Percentiles rank a stretch among this genome's conserved stretches.
Evolutionary conservation across 2,329 filamentous ascomycete genomes (phyloP).

Genomic region (Fusarium verticillioides): DNA sequence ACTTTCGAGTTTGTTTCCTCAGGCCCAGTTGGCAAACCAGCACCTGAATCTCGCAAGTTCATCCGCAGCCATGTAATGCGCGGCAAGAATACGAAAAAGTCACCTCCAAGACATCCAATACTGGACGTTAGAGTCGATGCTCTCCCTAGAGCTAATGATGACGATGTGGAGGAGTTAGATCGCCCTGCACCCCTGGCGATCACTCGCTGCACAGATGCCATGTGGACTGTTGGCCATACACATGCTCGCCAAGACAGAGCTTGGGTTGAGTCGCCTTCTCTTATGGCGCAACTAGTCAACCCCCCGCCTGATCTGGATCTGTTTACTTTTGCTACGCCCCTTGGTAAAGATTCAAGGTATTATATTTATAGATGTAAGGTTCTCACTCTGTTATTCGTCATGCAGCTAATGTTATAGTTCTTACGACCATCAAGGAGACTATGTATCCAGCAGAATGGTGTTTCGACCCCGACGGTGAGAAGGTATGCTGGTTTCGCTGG

Average conservation of each 20-base stretch:
- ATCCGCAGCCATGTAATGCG: slow-evolving; percentile 46
- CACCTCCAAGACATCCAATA: background rate
- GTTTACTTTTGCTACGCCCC: slow-evolving; percentile 35
- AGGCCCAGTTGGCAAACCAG: slow-evolving; percentile 39
- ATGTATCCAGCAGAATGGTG: slow-evolving; percentile 48
- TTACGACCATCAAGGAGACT: slow-evolving; percentile 42
- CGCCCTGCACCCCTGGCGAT: background rate
- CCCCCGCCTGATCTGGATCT: slow-evolving; percentile 32
- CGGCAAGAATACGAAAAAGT: slow-evolving; percentile 41
- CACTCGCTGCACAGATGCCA: background rate
- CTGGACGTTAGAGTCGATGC: background rate
- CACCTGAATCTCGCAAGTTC: slow-evolving; percentile 40
- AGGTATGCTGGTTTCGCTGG: slow-evolving; percentile 46
- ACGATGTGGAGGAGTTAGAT: background rate
- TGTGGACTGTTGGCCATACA: slow-evolving; percentile 10
- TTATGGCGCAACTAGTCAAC: slow-evolving; percentile 15
- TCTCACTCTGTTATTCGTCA: rapidly evolving
- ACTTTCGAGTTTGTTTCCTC: slow-evolving; percentile 46
- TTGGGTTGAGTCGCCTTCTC: slow-evolving; percentile 30
- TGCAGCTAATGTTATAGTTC: slow-evolving; percentile 23
- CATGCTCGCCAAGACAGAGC: slow-evolving; percentile 5
- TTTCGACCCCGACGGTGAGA: slow-evolving; percentile 35
- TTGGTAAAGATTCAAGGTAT: slow-evolving; percentile 17
- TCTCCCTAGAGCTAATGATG: background rate
- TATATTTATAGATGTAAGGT: slow-evolving; percentile 36